Base-by-base conservation (phyloP, 306 rosid genomes). In the Quercus rubra region DNA sequence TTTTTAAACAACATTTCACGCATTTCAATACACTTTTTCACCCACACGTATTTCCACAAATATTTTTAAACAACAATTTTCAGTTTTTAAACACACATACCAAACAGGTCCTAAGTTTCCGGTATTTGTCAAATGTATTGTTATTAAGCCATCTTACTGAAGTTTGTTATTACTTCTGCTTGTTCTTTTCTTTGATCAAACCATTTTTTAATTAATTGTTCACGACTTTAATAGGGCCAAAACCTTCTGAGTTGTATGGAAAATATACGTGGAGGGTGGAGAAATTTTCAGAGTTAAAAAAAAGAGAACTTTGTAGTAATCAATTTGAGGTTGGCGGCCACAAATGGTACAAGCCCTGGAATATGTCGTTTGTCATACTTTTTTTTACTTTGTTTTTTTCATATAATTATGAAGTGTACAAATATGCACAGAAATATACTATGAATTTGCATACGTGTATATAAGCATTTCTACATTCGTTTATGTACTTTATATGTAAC, bases 311-410 rank as follows among this genome's bases (percentile, higher is more conserved):
- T 85, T 93, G 97, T 68, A 92, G 99, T 79, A 88, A 84, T 80
- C 96, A 96, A 58, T 96, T 96, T 87, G 98, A 96, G 84, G 97
- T 93, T 88, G 99, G 99, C 77, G 92, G 94, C 86, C 87, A 91
- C 89, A 96, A 92, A 84, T 96, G 99, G 99, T 96, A 93, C 2
- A 92, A 5, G 78, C 52, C 68, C 72, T 78, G 70, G 41, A 54
- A 78, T 75, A 68, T 57, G 70, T 73, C 74, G 5, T 63, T 33
- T 74, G 74, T 11, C 67, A 75, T 79, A 41, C 46, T 2, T 41
- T 41, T 41, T 41, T 41, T 41, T 41, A 41, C 11, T 41, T 41
- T 41, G 12, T 17, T 55, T 64, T 27, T 73, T 61, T 58, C n/a
- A 18, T 14, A 8, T 35, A 64, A 28, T 64, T 17, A 5, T 64